A percentile compares a stretch with the other conserved stretches of the same genome.
Evolutionary conservation across 371 early-diverging fungal species (phyloP).

Genomic region (Syncephalastrum racemosum): DNA sequence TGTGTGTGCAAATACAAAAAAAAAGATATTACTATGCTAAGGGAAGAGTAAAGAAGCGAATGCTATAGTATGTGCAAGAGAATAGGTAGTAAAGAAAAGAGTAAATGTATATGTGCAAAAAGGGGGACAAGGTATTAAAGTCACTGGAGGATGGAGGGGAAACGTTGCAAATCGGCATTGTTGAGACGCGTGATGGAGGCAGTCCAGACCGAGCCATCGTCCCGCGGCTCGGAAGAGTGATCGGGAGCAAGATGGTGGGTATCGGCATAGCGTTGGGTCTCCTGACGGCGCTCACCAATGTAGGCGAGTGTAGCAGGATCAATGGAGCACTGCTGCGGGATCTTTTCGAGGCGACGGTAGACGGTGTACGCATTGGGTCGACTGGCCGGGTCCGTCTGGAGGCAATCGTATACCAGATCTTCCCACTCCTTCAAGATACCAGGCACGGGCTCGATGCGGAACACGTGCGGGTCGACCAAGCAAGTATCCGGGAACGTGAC

Average conservation of each 20-base stretch:
- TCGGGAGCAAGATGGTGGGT: constrained; percentile 8
- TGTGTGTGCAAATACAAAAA: constrained; percentile 2
- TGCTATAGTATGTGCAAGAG: constrained; percentile 4
- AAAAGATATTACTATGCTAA: not conserved
- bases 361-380: constrained; percentile 41
- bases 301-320: constrained; percentile 16
- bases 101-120: not conserved
- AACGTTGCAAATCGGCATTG: constrained; percentile 34
- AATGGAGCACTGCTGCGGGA: constrained; percentile 13
- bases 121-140: not conserved
- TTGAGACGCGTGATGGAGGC: constrained; percentile 42
- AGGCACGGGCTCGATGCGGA: constrained; percentile 37
- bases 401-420: constrained; percentile 37
- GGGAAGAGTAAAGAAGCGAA: constrained; percentile 2
- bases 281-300: constrained; percentile 22
- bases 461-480: constrained; percentile 25
- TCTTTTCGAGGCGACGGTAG: constrained; percentile 26
- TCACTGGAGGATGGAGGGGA: constrained; percentile 34
- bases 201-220: constrained; percentile 33
- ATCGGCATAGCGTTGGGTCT: constrained; percentile 16
- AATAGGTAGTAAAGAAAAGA: not conserved
- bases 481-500: constrained; percentile 38
- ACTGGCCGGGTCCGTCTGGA: constrained; percentile 33
- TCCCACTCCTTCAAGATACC: constrained; percentile 39
- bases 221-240: constrained; percentile 18